Evolutionary conservation across 495 filamentous ascomycete genomes (phyloP).

Genomic region (Thozetella sp.): DNA sequence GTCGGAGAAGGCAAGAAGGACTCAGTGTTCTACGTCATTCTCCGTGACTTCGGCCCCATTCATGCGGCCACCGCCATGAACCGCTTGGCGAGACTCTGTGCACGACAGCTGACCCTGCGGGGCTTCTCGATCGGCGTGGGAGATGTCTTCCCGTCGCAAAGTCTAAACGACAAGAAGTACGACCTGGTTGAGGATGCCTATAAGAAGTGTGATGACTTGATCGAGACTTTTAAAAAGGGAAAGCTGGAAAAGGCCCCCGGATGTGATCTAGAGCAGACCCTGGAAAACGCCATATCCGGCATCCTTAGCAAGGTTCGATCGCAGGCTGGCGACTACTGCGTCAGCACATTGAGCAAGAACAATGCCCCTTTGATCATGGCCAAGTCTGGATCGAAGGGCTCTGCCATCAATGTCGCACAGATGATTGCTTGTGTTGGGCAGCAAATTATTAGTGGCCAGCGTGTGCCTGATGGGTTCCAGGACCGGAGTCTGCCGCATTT

Average conservation of each 20-base stretch:
- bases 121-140: conserved; percentile 97
- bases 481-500: conserved; percentile 95
- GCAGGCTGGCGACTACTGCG: conserved; percentile 88
- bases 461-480: conserved; percentile 95
- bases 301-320: conserved; percentile 89
- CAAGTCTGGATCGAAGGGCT: conserved; percentile 93
- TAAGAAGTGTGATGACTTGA: conserved; percentile 79
- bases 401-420: conserved; percentile 96
- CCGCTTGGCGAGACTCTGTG: conserved; percentile 85
- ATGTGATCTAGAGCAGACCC: conserved; percentile 86
- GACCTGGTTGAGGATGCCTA: conserved; percentile 79
- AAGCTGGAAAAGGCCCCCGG: conserved; percentile 82
- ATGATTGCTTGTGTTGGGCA: conserved; percentile 98
- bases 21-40: conserved; percentile 93
- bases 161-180: conserved; percentile 70
- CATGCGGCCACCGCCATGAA: conserved; percentile 93
- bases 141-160: conserved; percentile 81
- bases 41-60: conserved; percentile 90
- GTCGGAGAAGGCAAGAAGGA: conserved; percentile 97
- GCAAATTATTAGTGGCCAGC: conserved; percentile 92
- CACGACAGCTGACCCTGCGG: conserved; percentile 82
- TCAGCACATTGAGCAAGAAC: conserved; percentile 82
- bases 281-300: conserved; percentile 89
- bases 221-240: conserved; percentile 74
- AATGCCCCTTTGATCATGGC: conserved; percentile 98